These are phyloP conservation scores for Psilocybe mexicana DNA, from an alignment of 1,284 basidiomycete species.

Conservation along the genomic window DNA sequence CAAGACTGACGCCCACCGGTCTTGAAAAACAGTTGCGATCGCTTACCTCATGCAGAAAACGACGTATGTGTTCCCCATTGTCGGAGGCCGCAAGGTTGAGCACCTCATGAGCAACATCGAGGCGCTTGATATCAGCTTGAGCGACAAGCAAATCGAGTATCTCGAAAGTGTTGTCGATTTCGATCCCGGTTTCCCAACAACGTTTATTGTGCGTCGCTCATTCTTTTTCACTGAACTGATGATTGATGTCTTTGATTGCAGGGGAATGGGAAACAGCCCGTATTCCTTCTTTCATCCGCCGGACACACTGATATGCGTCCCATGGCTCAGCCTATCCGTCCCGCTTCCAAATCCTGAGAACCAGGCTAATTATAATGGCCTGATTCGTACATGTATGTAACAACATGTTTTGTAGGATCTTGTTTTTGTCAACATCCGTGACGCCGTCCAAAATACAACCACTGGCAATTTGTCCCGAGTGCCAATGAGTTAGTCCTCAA, in stretches of 20 bases:
- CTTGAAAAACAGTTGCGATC: constrained; percentile 37
- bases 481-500: too few species aligned
- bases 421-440: too few species aligned
- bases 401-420: too few species aligned
- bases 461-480: too few species aligned
- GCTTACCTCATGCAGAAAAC: constrained; percentile 53
- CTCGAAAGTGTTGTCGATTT: constrained; percentile 44
- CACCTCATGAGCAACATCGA: constrained; percentile 50
- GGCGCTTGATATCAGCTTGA: constrained; percentile 44
- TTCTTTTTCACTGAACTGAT: constrained; percentile 16
- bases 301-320: background rate
- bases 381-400: too few species aligned
- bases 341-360: constrained; percentile 23
- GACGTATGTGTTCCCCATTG: constrained; percentile 49
- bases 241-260: background rate
- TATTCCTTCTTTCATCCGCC: background rate
- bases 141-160: constrained; percentile 42
- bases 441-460: too few species aligned
- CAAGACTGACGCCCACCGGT: too few species aligned
- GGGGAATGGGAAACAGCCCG: background rate
- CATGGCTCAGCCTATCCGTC: background rate
- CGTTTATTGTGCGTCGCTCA: constrained; percentile 39
- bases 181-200: constrained; percentile 44
- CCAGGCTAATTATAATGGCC: too few species aligned
- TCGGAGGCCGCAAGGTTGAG: constrained; percentile 54